Evolutionary conservation across 768 basidiomycete species (phyloP).

Genomic region (Hypholoma fasciculare): DNA sequence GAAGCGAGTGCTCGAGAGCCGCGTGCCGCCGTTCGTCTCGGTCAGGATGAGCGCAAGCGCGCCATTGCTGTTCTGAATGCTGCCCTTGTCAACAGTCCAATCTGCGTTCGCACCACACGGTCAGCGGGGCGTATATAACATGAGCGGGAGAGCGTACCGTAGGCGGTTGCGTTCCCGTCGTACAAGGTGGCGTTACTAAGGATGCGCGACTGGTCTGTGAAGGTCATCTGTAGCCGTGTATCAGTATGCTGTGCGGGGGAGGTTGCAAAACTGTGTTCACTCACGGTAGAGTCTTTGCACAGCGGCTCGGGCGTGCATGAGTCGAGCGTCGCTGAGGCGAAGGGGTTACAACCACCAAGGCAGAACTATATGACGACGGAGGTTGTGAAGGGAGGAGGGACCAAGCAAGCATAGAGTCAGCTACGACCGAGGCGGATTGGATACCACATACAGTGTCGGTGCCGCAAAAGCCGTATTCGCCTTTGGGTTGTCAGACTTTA

Average conservation of each 20-base stretch:
- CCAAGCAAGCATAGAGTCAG: no score
- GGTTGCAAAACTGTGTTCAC: conserved; percentile 12
- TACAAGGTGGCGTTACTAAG: conserved; percentile 65
- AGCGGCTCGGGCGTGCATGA: conserved; percentile 76
- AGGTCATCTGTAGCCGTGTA: conserved; percentile 47
- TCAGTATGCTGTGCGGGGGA: background rate
- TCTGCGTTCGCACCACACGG: conserved; percentile 36
- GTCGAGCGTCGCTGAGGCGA: conserved; percentile 57
- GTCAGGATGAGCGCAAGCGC: conserved; percentile 72
- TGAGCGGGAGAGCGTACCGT: conserved; percentile 39
- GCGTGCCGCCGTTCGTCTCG: conserved; percentile 71
- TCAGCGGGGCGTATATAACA: background rate
- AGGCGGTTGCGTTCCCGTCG: conserved; percentile 71
- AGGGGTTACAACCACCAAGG: conserved; percentile 85
- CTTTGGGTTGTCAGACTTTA: conserved; percentile 22
- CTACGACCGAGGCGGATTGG: background rate
- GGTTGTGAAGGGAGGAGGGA: no score
- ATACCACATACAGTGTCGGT: conserved; percentile 37
- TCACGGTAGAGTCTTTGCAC: conserved; percentile 62
- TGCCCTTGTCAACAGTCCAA: conserved; percentile 71
- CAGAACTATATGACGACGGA: conserved; percentile 53
- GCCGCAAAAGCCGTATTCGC: conserved; percentile 58
- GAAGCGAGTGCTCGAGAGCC: conserved; percentile 78
- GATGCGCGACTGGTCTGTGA: conserved; percentile 66
- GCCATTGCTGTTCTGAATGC: conserved; percentile 65